These are phyloP conservation scores for Fraxinus excelsior DNA, from an alignment of 257 asterid species.

Conservation along the genomic window DNA sequence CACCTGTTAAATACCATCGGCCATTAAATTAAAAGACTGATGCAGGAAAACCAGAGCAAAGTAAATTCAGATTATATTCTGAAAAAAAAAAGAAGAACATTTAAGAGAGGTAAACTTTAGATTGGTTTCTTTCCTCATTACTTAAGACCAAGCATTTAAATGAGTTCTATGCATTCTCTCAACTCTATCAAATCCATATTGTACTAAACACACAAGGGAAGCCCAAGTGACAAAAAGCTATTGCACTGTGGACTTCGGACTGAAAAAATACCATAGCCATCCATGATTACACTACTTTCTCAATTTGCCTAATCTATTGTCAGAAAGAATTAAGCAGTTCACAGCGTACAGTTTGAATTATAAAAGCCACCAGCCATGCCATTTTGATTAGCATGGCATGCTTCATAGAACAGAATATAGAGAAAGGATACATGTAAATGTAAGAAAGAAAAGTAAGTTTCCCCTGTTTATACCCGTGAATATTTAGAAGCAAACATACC, in stretches of 20 bases:
- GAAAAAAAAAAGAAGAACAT: background rate
- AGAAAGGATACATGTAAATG: background rate
- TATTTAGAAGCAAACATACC: slow-evolving; percentile 44
- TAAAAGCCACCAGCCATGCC: too few species aligned
- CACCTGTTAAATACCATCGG: slow-evolving; percentile 48
- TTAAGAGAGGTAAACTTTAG: background rate
- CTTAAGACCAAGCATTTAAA: background rate
- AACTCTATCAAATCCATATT: background rate
- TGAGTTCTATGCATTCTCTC: background rate
- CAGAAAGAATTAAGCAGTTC: background rate
- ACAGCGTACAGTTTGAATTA: background rate
- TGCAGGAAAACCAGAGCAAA: slow-evolving; percentile 10
- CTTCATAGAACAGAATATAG: too few species aligned
- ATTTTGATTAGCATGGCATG: too few species aligned
- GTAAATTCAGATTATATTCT: background rate
- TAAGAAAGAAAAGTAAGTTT: background rate
- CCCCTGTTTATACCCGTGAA: slow-evolving; percentile 6
- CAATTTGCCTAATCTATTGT: background rate
- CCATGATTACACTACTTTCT: background rate
- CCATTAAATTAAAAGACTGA: slow-evolving; percentile 6
- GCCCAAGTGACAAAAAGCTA: background rate
- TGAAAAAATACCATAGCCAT: slow-evolving; percentile 8
- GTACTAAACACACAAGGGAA: background rate
- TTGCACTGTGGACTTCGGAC: background rate
- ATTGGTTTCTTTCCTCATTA: background rate